Evolutionary conservation across 1,139 yeast genomes (phyloP).

Genomic region (Zygoascus hellenicus): DNA sequence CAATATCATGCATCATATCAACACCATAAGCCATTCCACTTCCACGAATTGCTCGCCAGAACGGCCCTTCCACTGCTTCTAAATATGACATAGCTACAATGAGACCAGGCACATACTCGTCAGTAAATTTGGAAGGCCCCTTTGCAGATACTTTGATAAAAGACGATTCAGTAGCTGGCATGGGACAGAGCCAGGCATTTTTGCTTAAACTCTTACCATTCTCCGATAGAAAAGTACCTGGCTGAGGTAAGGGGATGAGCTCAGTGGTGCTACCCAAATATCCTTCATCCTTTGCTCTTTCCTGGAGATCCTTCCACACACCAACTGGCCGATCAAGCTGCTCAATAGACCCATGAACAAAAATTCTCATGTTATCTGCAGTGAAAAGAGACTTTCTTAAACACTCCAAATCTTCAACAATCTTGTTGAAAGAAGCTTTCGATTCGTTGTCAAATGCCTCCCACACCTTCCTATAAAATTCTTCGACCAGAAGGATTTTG

Average conservation of each 20-base stretch:
- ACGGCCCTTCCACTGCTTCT: constrained; percentile 91
- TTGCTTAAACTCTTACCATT: constrained; percentile 50
- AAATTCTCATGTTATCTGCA: constrained; percentile 56
- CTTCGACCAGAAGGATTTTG: constrained; percentile 61
- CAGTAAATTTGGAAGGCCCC: constrained; percentile 58
- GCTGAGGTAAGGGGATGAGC: constrained; percentile 43
- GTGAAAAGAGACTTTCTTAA: constrained; percentile 55
- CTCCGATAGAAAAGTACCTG: constrained; percentile 50
- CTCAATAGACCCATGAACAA: constrained; percentile 64
- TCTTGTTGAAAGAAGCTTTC: constrained; percentile 32
- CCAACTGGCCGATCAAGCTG: constrained; percentile 50
- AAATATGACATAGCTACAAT: constrained; percentile 71
- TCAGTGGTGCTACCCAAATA: background rate
- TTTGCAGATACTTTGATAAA: constrained; percentile 57
- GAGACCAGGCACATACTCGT: constrained; percentile 65
- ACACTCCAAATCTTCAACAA: constrained; percentile 50
- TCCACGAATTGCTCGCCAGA: constrained; percentile 96
- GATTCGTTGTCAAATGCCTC: constrained; percentile 36
- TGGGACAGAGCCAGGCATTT: constrained; percentile 59
- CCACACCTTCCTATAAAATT: constrained; percentile 44
- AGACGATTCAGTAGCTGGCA: constrained; percentile 88
- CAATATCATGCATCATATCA: constrained; percentile 50
- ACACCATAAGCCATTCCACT: constrained; percentile 94
- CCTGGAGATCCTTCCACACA: constrained; percentile 45
- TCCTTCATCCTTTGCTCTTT: constrained; percentile 4